Evolutionary conservation across 2,329 filamentous ascomycete genomes (phyloP).

Genomic region (Amphichorda felina): DNA sequence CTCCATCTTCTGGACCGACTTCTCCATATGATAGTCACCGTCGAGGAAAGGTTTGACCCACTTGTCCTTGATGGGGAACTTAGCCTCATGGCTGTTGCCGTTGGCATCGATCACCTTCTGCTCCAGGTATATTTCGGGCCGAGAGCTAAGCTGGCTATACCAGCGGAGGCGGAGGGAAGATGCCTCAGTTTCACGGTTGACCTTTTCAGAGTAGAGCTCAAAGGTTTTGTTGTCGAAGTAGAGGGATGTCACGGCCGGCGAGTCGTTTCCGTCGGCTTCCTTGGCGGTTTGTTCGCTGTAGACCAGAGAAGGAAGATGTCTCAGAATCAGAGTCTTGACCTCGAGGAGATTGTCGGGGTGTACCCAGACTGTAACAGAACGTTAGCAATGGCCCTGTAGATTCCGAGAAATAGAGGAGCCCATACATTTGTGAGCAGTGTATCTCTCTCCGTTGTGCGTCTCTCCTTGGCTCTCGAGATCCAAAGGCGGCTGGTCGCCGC

Average conservation of each 20-base stretch:
- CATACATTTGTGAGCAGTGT: constrained; percentile 79
- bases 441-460: constrained; percentile 56
- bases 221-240: constrained; percentile 91
- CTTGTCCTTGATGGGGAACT: constrained; percentile 84
- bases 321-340: constrained; percentile 90
- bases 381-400: constrained; percentile 17
- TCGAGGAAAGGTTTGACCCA: constrained; percentile 81
- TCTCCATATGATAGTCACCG: constrained; percentile 85
- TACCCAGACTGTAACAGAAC: constrained; percentile 60
- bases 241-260: constrained; percentile 86
- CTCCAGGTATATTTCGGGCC: constrained; percentile 75
- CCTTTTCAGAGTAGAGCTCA: constrained; percentile 75
- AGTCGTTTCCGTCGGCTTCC: constrained; percentile 66
- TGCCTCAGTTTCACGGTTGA: constrained; percentile 62
- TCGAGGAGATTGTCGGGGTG: constrained; percentile 92
- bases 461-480: constrained; percentile 41
- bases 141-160: constrained; percentile 73
- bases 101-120: constrained; percentile 76
- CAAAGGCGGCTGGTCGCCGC: constrained; percentile 27
- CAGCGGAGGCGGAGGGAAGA: constrained; percentile 79
- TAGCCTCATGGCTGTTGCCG: constrained; percentile 65
- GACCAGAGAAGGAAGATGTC: constrained; percentile 79
- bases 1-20: constrained; percentile 78
- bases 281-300: constrained; percentile 85
- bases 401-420: no score